Percentiles rank a stretch among this genome's conserved stretches.
Conservation (phyloP, 2,329 filamentous ascomycete genomes). For the Mycosphaerella arachidis region DNA sequence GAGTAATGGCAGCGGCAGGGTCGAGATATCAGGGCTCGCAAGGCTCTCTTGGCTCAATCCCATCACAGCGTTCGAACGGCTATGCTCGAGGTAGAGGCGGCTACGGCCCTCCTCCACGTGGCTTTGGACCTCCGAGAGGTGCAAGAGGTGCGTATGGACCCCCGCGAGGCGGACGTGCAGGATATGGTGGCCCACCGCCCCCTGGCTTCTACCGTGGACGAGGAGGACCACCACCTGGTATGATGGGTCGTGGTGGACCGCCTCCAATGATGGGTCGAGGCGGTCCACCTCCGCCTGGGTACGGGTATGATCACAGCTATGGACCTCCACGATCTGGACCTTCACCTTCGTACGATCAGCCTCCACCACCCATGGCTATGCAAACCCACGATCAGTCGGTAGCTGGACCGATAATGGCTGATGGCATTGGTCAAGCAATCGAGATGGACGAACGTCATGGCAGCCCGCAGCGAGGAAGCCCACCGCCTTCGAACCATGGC, state of each 20-base stretch:
- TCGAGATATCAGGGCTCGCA: constrained; percentile 47
- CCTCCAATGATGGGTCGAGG: constrained; percentile 9
- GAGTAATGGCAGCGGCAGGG: constrained; percentile 33
- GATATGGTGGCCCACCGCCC: constrained; percentile 37
- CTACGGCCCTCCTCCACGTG: constrained; percentile 33
- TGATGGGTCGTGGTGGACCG: constrained; percentile 31
- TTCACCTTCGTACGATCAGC: constrained; percentile 1
- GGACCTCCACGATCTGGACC: constrained; percentile 13
- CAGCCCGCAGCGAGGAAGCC: constrained; percentile 39
- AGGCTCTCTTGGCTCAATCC: constrained; percentile 39
- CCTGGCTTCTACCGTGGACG: constrained; percentile 15
- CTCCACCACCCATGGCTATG: background rate
- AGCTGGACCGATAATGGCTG: constrained; percentile 14
- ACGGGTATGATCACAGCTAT: constrained; percentile 27
- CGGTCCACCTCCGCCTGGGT: constrained; percentile 25
- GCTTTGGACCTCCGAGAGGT: constrained; percentile 39
- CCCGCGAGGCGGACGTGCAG: constrained; percentile 39
- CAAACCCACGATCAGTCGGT: constrained; percentile 33
- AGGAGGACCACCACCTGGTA: constrained; percentile 26
- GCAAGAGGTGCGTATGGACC: constrained; percentile 50
- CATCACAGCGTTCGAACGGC: constrained; percentile 28
- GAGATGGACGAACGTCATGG: constrained; percentile 75
- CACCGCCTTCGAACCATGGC: constrained; percentile 1
- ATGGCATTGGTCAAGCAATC: constrained; percentile 59
- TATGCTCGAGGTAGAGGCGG: constrained; percentile 29